A percentile compares a stretch with the other conserved stretches of the same genome.
Conservation (phyloP, 2,329 filamentous ascomycete species). For the Bipolaris sorokiniana region DNA sequence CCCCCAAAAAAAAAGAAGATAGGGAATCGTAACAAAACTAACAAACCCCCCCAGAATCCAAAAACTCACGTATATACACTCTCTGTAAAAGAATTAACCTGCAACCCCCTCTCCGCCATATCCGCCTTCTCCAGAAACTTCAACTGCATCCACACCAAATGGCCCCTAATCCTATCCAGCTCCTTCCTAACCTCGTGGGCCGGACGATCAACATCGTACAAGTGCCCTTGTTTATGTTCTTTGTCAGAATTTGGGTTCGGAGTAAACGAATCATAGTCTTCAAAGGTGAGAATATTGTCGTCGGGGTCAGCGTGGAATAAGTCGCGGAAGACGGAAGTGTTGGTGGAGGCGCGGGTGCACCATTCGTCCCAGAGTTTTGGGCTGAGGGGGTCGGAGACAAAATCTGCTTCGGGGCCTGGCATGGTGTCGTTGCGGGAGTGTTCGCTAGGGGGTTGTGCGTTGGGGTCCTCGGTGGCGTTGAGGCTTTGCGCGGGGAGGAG, state of each 20-base stretch:
- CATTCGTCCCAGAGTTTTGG: constrained; percentile 68
- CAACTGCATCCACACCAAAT: constrained; percentile 95
- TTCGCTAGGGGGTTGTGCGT: constrained; percentile 76
- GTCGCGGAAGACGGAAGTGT: constrained; percentile 77
- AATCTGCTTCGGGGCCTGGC: constrained; percentile 69
- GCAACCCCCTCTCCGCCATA: constrained; percentile 88
- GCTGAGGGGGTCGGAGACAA: constrained; percentile 65
- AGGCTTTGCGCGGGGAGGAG: constrained; percentile 74
- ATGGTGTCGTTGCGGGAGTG: constrained; percentile 74
- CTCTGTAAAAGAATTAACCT: constrained; percentile 86
- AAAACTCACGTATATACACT: constrained; percentile 71
- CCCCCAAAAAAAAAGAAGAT: no score
- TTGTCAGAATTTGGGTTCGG: constrained; percentile 63
- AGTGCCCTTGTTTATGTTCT: constrained; percentile 74
- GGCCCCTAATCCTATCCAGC: constrained; percentile 80
- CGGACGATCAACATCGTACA: constrained; percentile 73
- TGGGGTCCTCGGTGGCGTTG: constrained; percentile 70
- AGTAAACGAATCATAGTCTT: constrained; percentile 84
- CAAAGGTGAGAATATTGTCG: constrained; percentile 84
- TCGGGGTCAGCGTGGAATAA: constrained; percentile 90
- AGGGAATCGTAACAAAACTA: background rate
- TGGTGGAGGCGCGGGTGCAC: constrained; percentile 70
- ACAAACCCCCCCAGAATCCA: no score
- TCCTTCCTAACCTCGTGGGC: constrained; percentile 74
- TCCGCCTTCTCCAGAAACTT: constrained; percentile 81